A percentile compares a stretch with the other conserved stretches of the same genome.
Evolutionary conservation across 148 eudicot species (phyloP).

Genomic region (Euryodendron excelsum): DNA sequence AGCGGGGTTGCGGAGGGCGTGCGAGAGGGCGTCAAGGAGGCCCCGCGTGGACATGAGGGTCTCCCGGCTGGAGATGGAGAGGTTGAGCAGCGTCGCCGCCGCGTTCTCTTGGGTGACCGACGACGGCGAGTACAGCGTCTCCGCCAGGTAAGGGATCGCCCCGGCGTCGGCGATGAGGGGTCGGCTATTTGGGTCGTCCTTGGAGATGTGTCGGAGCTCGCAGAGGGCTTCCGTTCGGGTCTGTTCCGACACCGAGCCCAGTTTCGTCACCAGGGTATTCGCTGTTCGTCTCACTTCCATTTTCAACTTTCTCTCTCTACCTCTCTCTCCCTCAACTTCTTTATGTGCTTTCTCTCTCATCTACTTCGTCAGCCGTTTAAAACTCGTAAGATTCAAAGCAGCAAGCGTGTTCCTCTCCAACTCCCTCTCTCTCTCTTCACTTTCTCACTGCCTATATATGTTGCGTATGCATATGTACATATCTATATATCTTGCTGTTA

Average conservation of each 20-base stretch:
- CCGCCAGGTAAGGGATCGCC: conserved; percentile 63
- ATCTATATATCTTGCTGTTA: no score
- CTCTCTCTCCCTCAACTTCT: no score
- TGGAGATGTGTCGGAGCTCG: conserved; percentile 75
- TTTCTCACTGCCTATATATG: no score
- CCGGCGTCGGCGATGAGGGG: conserved; percentile 62
- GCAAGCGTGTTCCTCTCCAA: no score
- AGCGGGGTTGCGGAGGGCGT: conserved; percentile 52
- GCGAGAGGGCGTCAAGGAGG: conserved; percentile 71
- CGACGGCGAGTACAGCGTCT: conserved; percentile 57
- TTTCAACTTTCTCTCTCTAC: neutral
- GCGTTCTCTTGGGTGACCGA: conserved; percentile 60
- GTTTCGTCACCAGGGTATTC: conserved; percentile 43
- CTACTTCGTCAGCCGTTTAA: no score
- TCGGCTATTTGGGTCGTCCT: conserved; percentile 62
- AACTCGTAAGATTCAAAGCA: no score
- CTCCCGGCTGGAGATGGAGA: conserved; percentile 61
- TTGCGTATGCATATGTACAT: no score
- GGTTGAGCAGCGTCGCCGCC: conserved; percentile 70
- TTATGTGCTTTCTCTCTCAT: no score
- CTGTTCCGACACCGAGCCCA: conserved; percentile 73
- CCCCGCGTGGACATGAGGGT: conserved; percentile 54
- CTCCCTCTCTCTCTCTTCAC: no score
- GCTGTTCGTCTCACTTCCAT: conserved; percentile 57
- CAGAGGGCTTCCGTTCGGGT: conserved; percentile 68